Evolutionary conservation across 352 stramenopile species (phyloP), one percentile per base, ranked within the genome.

Genomic region (Thalassiosira mediterranea): DNA sequence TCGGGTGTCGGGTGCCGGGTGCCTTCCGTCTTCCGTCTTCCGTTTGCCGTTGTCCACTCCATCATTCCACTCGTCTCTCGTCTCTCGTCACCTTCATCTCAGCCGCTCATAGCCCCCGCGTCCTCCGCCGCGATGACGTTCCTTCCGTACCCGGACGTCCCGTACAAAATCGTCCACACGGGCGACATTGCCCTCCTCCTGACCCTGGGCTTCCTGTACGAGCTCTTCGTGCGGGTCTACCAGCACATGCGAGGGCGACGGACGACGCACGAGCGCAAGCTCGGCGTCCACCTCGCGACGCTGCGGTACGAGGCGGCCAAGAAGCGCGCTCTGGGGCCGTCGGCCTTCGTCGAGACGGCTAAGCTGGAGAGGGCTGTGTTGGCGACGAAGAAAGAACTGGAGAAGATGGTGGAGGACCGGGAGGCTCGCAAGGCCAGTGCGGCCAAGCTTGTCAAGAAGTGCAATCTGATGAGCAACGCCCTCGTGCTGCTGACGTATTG

Each of bases 361-460:
- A 91, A 91, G 52, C 63, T 90, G 44, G 86, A 91, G 56, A 81
- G 86, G 58, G 71, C 85, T 46, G 48, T 88, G 3, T 53, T 91
- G 51, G 68, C 67, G 0, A 78, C 76, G 19, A 78, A 89, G 65
- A 89, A 87, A 52, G 79, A 85, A 59, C 37, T 90, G 15, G 53
- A 29, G 3, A 72, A 76, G 44, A 37, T 84, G n/a, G 29, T 67
- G 4, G 65, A 72, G 8, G 44, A 64, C 19, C 75, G 78, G 59
- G 61, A 81, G 47, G 63, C 23, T 4, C 13, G 70, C 19, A 54
- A 70, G 3, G 63, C 70, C 40, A 29, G 47, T 21, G 49, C 72
- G 37, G 60, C 80, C 17, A 86, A 84, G 62, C 3, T 74, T 1
- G 65, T 83, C 11, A 67, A 72, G 32, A 82, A 73, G 53, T 56